Conservation (phyloP, 2,329 filamentous ascomycete genomes). For the Penicillium sp. region DNA sequence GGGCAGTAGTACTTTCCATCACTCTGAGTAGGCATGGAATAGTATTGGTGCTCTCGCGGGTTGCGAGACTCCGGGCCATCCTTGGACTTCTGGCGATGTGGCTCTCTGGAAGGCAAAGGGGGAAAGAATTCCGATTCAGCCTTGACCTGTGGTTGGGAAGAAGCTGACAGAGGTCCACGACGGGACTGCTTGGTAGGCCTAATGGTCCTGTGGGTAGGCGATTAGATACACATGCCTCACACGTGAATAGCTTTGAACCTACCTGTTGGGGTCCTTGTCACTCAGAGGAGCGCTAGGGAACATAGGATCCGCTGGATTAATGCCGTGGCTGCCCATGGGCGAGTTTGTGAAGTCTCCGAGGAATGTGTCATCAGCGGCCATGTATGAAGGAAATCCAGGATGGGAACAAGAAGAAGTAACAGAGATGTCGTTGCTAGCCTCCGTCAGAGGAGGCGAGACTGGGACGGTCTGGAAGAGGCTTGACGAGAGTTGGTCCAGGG, state of each 20-base stretch:
- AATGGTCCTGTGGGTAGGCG: slow-evolving; percentile 35
- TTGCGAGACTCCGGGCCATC: slow-evolving; percentile 38
- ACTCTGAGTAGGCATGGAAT: slow-evolving; percentile 41
- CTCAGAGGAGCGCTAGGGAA: slow-evolving; percentile 41
- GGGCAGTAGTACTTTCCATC: slow-evolving; percentile 95
- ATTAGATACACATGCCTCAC: slow-evolving; percentile 1
- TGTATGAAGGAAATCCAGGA: slow-evolving; percentile 38
- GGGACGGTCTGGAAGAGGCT: slow-evolving; percentile 39
- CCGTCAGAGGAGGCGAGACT: slow-evolving; percentile 44
- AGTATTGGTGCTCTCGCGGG: slow-evolving; percentile 44
- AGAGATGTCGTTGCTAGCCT: slow-evolving; percentile 42
- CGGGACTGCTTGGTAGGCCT: slow-evolving; percentile 39
- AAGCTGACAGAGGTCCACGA: slow-evolving; percentile 34
- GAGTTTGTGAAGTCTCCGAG: slow-evolving; percentile 37
- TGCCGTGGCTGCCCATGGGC: slow-evolving; percentile 34
- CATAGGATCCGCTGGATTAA: slow-evolving; percentile 40
- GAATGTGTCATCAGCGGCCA: slow-evolving; percentile 38
- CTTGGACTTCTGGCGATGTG: slow-evolving; percentile 36
- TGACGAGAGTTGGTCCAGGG: slow-evolving; percentile 36
- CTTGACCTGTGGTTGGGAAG: slow-evolving; percentile 34
- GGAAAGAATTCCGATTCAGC: slow-evolving; percentile 40
- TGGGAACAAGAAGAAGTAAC: slow-evolving; percentile 42
- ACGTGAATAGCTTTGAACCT: slow-evolving; percentile 15
- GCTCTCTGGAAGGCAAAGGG: slow-evolving; percentile 35
- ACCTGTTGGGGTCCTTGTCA: slow-evolving; percentile 44